A percentile compares a stretch with the other conserved stretches of the same genome.
Evolutionary conservation across 768 basidiomycete species (phyloP).

Genomic region (Xerocomellus amylosporus): DNA sequence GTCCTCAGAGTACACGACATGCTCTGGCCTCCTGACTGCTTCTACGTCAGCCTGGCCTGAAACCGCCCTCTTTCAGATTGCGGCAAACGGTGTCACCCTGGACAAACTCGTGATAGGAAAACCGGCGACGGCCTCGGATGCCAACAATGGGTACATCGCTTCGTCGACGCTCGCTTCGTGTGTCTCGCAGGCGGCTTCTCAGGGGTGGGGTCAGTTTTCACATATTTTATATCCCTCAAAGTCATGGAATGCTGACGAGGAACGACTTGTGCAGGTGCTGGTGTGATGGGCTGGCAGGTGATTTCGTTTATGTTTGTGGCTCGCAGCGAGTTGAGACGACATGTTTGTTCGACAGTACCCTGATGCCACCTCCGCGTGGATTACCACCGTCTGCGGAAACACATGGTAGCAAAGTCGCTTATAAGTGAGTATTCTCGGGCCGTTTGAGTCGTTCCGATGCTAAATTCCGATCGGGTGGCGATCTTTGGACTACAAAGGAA

Average conservation of each 20-base stretch:
- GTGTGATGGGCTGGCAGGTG: conserved; percentile 42
- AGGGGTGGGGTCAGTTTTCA: conserved; percentile 62
- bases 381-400: conserved; percentile 37
- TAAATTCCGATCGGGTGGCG: conserved; percentile 30
- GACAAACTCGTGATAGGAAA: conserved; percentile 77
- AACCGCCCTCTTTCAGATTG: conserved; percentile 48
- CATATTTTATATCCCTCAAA: neutral
- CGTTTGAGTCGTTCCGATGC: neutral
- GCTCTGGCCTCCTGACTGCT: conserved; percentile 36
- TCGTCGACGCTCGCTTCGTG: conserved; percentile 57
- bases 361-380: conserved; percentile 38
- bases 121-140: conserved; percentile 50
- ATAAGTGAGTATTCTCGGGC: conserved; percentile 31
- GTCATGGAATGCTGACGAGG: neutral
- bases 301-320: neutral
- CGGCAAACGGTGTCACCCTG: conserved; percentile 51
- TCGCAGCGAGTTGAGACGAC: neutral
- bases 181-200: conserved; percentile 53
- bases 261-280: conserved; percentile 26
- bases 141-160: conserved; percentile 56
- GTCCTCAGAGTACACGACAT: conserved; percentile 37
- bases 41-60: conserved; percentile 42
- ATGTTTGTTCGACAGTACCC: conserved; percentile 32
- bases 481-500: conserved; percentile 47
- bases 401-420: conserved; percentile 38